Evolutionary conservation across 805 yeast genomes (phyloP).

Genomic region (Yarrowia sp.): DNA sequence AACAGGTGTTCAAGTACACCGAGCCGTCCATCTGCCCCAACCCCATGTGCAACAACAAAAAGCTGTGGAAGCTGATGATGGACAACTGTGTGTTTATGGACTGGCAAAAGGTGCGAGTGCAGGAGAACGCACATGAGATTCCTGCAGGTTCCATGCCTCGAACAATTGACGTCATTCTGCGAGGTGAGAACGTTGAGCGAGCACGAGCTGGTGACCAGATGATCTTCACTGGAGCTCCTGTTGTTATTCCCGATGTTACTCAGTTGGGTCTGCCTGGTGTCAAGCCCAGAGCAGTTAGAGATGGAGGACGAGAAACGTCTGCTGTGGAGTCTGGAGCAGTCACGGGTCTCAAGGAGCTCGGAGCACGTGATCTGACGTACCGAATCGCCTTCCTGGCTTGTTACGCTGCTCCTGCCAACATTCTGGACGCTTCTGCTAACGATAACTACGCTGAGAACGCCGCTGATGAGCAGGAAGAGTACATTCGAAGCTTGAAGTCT

Average conservation of each 20-base stretch:
- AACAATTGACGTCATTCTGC: conserved; percentile 82
- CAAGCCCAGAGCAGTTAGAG: conserved; percentile 78
- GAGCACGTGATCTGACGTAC: conserved; percentile 91
- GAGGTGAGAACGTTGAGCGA: conserved; percentile 93
- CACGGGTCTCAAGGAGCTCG: conserved; percentile 83
- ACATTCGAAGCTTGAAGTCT: conserved; percentile 71
- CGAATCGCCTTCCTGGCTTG: conserved; percentile 88
- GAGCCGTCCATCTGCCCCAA: conserved; percentile 92
- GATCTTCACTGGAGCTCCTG: conserved; percentile 88
- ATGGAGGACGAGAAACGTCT: conserved; percentile 56
- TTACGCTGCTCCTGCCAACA: conserved; percentile 64
- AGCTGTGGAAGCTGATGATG: conserved; percentile 79
- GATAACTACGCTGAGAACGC: conserved; percentile 38
- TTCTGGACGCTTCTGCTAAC: conserved; percentile 38
- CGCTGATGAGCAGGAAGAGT: conserved; percentile 75
- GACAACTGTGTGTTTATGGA: conserved; percentile 84
- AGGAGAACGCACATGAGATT: conserved; percentile 92
- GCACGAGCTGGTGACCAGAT: conserved; percentile 98
- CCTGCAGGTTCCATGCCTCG: conserved; percentile 99
- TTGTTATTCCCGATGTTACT: conserved; percentile 90
- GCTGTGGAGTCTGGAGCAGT: conserved; percentile 75
- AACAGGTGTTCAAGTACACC: conserved; percentile 88
- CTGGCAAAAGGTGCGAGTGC: conserved; percentile 95
- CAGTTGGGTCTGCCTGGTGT: conserved; percentile 95
- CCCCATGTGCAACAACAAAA: conserved; percentile 82